Evolutionary conservation across 1,284 basidiomycete species (phyloP).

Genomic region (Ustilago bromivora): DNA sequence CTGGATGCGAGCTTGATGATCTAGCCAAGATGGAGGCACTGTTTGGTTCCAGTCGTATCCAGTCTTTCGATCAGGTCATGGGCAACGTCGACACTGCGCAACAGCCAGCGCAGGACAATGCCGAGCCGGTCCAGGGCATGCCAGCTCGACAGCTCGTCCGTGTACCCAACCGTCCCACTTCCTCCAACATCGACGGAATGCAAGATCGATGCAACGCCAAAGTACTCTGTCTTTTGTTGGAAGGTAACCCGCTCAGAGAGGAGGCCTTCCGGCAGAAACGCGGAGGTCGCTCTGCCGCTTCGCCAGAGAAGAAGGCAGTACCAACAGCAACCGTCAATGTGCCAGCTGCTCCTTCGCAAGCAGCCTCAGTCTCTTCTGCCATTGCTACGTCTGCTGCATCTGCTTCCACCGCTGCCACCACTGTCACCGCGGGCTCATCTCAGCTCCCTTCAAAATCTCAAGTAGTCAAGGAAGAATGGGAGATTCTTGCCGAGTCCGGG

Average conservation of each 20-base stretch:
- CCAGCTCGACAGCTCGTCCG: slow-evolving; percentile 53
- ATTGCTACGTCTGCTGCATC: neutral
- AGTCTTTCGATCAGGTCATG: slow-evolving; percentile 36
- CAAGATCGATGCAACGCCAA: slow-evolving; percentile 20
- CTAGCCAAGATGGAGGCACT: slow-evolving; percentile 49
- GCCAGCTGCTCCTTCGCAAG: neutral
- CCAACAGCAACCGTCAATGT: neutral
- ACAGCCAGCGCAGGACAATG: slow-evolving; percentile 1
- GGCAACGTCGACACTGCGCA: slow-evolving; percentile 18
- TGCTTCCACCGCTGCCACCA: neutral
- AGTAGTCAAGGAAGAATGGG: slow-evolving; percentile 56
- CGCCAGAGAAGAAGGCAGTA: slow-evolving; percentile 35
- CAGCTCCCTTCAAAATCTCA: slow-evolving; percentile 41
- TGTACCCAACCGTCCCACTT: slow-evolving; percentile 33
- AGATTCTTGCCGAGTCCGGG: slow-evolving; percentile 54
- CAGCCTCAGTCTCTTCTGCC: neutral
- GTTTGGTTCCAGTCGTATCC: slow-evolving; percentile 53
- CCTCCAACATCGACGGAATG: slow-evolving; percentile 34
- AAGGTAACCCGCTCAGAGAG: slow-evolving; percentile 57
- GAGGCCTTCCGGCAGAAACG: slow-evolving; percentile 58
- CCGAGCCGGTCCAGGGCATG: slow-evolving; percentile 22
- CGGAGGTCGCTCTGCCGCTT: slow-evolving; percentile 40
- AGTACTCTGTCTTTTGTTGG: slow-evolving; percentile 51
- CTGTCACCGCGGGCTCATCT: slow-evolving; percentile 16
- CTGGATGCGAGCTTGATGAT: slow-evolving; percentile 59